These are phyloP conservation scores for Volvariella surrecta DNA, from an alignment of 1,284 basidiomycete genomes.

Conservation along the genomic window DNA sequence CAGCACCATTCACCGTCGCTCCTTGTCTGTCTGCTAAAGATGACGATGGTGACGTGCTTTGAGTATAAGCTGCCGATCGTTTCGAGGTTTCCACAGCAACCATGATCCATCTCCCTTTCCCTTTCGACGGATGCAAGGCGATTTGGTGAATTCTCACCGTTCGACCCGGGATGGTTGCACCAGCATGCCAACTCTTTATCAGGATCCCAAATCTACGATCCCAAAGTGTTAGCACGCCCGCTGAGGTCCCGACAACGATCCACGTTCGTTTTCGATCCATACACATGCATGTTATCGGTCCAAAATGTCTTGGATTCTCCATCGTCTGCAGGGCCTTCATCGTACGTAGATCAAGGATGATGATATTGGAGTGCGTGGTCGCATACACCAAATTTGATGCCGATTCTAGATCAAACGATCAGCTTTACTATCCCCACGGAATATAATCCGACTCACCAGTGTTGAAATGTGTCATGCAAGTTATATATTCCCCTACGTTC, in stretches of 20 bases:
- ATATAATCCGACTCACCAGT: slow-evolving; percentile 39
- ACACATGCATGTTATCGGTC: slow-evolving; percentile 81
- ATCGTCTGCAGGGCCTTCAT: slow-evolving; percentile 74
- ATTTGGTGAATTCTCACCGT: slow-evolving; percentile 61
- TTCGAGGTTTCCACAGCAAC: slow-evolving; percentile 62
- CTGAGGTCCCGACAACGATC: slow-evolving; percentile 82
- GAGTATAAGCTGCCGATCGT: slow-evolving; percentile 11
- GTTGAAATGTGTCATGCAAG: slow-evolving; percentile 69
- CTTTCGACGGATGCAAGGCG: slow-evolving; percentile 77
- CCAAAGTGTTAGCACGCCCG: slow-evolving; percentile 84
- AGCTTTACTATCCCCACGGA: background rate
- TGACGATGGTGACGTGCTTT: too few species aligned
- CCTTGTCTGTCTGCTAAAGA: background rate
- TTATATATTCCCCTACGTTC: slow-evolving; percentile 65
- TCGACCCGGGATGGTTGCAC: slow-evolving; percentile 43
- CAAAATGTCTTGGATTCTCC: slow-evolving; percentile 80
- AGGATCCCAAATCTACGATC: slow-evolving; percentile 91
- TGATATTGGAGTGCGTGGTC: slow-evolving; percentile 75
- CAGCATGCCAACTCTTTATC: slow-evolving; percentile 80
- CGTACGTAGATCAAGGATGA: slow-evolving; percentile 78
- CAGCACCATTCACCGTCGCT: too few species aligned
- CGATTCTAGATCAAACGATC: slow-evolving; percentile 34
- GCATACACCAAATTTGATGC: slow-evolving; percentile 76
- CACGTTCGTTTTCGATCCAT: slow-evolving; percentile 78
- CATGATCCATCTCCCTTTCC: slow-evolving; percentile 84